These are phyloP conservation scores for Saccharum officinarum DNA, from an alignment of 176 grass and related monocot species.

Conservation along the genomic window DNA sequence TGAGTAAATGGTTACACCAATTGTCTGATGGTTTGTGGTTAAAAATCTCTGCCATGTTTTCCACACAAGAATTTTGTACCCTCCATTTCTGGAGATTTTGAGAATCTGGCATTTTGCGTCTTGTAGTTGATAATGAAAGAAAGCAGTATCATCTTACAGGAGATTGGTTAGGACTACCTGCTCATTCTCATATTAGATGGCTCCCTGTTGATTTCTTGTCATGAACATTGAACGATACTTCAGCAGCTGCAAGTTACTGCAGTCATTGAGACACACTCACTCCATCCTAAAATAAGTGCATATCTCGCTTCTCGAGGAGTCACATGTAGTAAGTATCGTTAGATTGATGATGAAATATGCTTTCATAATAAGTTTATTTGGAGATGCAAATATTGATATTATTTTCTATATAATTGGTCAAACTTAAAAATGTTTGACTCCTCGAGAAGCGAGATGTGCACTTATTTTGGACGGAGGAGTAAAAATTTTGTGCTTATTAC, in stretches of 20 bases:
- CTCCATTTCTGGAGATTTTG: not conserved
- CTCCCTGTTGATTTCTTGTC: not conserved
- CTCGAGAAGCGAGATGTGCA: too few relatives aligned
- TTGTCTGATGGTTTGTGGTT: not conserved
- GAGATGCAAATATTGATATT: too few relatives aligned
- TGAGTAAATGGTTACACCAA: not conserved
- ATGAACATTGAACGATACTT: not conserved
- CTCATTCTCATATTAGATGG: not conserved
- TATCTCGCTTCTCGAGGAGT: too few relatives aligned
- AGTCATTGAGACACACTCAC: not conserved
- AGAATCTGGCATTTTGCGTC: slow-evolving; percentile 6
- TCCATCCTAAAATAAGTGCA: too few relatives aligned
- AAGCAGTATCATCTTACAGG: not conserved
- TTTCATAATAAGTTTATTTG: too few relatives aligned
- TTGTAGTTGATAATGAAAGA: not conserved
- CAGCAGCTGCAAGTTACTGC: not conserved
- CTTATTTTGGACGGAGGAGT: too few relatives aligned
- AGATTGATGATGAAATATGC: too few relatives aligned
- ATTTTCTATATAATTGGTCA: too few relatives aligned
- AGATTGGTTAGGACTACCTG: not conserved
- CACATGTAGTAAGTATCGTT: too few relatives aligned
- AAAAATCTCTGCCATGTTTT: not conserved
- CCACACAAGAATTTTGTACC: not conserved
- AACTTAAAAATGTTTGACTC: too few relatives aligned
- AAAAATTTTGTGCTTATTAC: not conserved